A percentile compares a stretch with the other conserved stretches of the same genome.
Evolutionary conservation across 768 basidiomycete species (phyloP).

Genomic region (Russula lepida): DNA sequence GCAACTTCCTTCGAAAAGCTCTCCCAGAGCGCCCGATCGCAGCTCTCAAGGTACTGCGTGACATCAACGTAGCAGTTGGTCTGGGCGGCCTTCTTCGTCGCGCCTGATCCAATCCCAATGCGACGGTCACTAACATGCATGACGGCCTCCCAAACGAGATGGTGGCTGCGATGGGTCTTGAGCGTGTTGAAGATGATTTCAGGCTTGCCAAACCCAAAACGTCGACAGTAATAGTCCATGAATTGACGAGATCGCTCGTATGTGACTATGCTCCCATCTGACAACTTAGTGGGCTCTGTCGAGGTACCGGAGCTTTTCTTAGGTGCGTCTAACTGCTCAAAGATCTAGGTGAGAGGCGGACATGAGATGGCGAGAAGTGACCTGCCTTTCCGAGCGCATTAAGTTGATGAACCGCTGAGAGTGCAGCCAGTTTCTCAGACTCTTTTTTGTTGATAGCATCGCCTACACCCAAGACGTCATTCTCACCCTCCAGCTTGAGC

Average conservation of each 20-base stretch:
- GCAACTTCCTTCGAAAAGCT: conserved; percentile 53
- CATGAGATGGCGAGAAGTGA: conserved; percentile 16
- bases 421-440: conserved; percentile 66
- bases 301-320: neutral
- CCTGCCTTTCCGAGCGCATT: conserved; percentile 55
- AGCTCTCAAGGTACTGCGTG: conserved; percentile 74
- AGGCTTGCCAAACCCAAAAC: conserved; percentile 65
- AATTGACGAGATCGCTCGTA: conserved; percentile 76
- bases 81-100: conserved; percentile 63
- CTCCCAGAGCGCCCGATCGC: conserved; percentile 76
- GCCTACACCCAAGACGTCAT: conserved; percentile 49
- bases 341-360: neutral
- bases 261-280: conserved; percentile 54
- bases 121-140: conserved; percentile 69
- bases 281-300: conserved; percentile 26
- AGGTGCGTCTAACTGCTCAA: conserved; percentile 1
- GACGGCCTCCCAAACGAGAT: conserved; percentile 55
- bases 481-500: conserved; percentile 20
- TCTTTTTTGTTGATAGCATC: conserved; percentile 51
- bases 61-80: conserved; percentile 80
- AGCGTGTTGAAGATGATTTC: conserved; percentile 49
- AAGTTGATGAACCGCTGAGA: conserved; percentile 68
- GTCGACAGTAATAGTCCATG: conserved; percentile 91
- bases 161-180: conserved; percentile 24
- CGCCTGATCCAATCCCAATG: conserved; percentile 71